A percentile compares a stretch with the other conserved stretches of the same genome.
phyloP scores from a whole-genome alignment of 1,284 basidiomycete species.

The Trichosporon asahii region DNA sequence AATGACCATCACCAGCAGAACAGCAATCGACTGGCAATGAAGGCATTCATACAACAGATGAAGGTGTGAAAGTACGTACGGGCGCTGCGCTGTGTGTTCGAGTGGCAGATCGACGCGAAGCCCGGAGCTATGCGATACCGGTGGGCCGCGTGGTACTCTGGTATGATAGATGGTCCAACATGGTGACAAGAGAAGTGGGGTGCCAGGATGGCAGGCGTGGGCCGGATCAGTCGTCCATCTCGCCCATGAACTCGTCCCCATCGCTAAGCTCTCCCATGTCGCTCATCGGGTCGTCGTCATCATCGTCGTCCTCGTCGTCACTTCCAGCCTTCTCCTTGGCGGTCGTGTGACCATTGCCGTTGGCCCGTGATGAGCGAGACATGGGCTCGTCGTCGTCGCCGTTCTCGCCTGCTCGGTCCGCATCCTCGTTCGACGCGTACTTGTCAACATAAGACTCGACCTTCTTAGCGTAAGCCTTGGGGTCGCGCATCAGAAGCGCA shows the following conservation, averaged over 20 bases:
- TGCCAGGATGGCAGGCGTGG: not conserved
- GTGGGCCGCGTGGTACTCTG: not conserved
- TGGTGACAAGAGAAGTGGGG: not conserved
- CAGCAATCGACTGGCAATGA: constrained; percentile 3
- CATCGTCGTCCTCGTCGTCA: constrained; percentile 61
- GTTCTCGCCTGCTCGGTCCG: constrained; percentile 49
- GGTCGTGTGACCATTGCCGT: constrained; percentile 49
- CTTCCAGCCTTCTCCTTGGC: constrained; percentile 17
- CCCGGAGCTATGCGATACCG: not conserved
- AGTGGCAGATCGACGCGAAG: not conserved
- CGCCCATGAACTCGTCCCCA: constrained; percentile 57
- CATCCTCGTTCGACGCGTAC: constrained; percentile 52
- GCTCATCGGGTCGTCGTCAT: constrained; percentile 80
- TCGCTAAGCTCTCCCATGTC: constrained; percentile 85
- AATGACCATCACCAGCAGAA: not conserved
- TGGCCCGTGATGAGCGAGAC: constrained; percentile 45
- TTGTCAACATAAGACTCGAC: constrained; percentile 63
- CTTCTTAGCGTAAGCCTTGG: constrained; percentile 87
- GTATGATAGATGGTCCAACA: not conserved
- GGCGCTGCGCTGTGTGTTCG: not conserved
- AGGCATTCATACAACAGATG: constrained; percentile 21
- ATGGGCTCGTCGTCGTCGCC: constrained; percentile 46
- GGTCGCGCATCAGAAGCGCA: constrained; percentile 91
- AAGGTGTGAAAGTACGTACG: constrained; percentile 1
- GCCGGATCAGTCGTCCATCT: constrained; percentile 34